A percentile compares a stretch with the other conserved stretches of the same genome.
These are phyloP conservation scores for Acanthamoeba lenticulata DNA, from an alignment of 208 protist species.

Conservation along the genomic window DNA sequence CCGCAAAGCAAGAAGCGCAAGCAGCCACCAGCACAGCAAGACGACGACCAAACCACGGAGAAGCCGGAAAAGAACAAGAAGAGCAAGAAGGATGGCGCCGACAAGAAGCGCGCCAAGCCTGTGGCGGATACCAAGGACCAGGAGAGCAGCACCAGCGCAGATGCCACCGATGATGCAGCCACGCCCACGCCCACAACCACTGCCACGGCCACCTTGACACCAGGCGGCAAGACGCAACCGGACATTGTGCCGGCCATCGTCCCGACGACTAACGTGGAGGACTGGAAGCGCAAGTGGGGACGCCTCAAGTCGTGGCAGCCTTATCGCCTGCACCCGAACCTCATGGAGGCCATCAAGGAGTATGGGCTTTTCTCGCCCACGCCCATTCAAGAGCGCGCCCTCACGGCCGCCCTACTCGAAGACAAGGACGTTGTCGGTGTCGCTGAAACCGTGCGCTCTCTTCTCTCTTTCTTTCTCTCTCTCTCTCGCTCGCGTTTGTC, in stretches of 20 bases:
- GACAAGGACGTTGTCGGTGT: constrained; percentile 32
- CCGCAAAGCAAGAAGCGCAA: constrained; percentile 51
- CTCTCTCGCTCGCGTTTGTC: too few relatives aligned
- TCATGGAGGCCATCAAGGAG: constrained; percentile 42
- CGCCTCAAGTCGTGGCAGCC: constrained; percentile 38
- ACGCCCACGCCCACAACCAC: too few relatives aligned
- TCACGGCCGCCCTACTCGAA: constrained; percentile 18
- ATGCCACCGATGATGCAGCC: too few relatives aligned
- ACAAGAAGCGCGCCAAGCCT: too few relatives aligned
- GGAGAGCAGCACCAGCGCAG: too few relatives aligned
- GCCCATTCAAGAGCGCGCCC: constrained; percentile 13
- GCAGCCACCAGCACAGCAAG: too few relatives aligned
- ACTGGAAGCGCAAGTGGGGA: constrained; percentile 42
- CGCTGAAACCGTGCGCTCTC: background rate
- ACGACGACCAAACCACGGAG: too few relatives aligned
- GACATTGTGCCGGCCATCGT: constrained; percentile 2
- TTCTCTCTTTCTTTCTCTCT: background rate
- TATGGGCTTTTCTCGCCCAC: constrained; percentile 19
- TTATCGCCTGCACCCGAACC: background rate
- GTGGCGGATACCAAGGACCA: too few relatives aligned
- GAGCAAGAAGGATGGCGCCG: background rate
- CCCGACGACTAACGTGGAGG: constrained; percentile 6
- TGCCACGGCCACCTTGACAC: too few relatives aligned
- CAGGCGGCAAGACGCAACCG: too few relatives aligned
- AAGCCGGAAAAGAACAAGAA: background rate